phyloP scores from a whole-genome alignment of 2,329 filamentous ascomycete species.

The Aspergillus sp. region DNA sequence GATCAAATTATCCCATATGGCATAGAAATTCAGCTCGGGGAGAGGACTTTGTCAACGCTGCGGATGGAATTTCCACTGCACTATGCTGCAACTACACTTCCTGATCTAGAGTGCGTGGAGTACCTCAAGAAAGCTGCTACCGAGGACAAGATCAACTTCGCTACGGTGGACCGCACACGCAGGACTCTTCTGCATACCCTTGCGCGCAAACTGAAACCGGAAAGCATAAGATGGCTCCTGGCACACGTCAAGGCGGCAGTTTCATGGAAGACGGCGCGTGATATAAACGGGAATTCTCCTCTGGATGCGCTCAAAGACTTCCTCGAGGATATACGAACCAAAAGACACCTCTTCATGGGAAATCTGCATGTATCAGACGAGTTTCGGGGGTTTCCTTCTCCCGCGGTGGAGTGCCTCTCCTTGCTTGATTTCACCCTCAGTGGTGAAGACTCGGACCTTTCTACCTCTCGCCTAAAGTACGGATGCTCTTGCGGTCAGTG shows the following conservation, averaged over 20 bases:
- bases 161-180: not conserved
- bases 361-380: not conserved
- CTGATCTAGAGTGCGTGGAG: not conserved
- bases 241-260: not conserved
- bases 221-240: not conserved
- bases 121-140: not conserved
- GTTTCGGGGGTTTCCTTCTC: not conserved
- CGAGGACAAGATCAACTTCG: not conserved
- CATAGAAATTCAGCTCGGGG: not conserved
- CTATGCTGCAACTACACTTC: not conserved
- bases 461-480: not conserved
- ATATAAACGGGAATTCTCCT: not conserved
- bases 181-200: not conserved
- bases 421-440: not conserved
- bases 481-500: not conserved
- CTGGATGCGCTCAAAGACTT: not conserved
- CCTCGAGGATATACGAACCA: not conserved
- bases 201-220: not conserved
- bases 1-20: not conserved
- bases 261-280: not conserved
- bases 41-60: not conserved
- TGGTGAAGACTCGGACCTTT: not conserved
- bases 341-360: not conserved
- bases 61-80: not conserved
- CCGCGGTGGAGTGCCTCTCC: not conserved